Conservation (phyloP, 441 rosid species). For the Hura crepitans region DNA sequence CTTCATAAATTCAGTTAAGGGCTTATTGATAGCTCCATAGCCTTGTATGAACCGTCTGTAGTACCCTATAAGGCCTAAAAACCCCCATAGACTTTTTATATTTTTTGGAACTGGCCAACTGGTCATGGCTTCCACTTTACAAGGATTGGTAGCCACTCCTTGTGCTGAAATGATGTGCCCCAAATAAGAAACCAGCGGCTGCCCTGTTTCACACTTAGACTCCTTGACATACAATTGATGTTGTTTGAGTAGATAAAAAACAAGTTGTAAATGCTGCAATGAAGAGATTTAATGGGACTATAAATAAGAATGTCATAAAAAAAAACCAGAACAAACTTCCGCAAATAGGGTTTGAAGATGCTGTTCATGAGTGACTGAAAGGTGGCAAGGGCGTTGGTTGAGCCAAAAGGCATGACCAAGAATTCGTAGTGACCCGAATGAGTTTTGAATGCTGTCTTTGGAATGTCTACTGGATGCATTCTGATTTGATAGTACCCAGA, state of each 20-base stretch:
- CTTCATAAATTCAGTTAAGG: background rate
- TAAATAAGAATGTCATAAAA: background rate
- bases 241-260: background rate
- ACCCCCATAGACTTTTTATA: background rate
- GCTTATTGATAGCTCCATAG: background rate
- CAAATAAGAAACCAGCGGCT: background rate
- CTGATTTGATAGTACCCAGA: background rate
- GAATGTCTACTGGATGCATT: background rate
- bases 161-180: background rate
- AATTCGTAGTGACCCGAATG: background rate
- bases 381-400: background rate
- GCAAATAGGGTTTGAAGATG: no score
- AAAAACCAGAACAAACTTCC: background rate
- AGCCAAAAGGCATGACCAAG: background rate
- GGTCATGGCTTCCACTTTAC: background rate
- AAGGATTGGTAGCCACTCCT: background rate
- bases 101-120: background rate
- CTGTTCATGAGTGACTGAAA: no score
- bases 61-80: no score
- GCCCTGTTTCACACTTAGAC: background rate
- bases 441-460: background rate
- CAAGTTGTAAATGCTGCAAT: background rate
- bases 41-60: background rate
- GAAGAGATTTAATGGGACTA: background rate
- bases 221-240: background rate